A percentile compares a stretch with the other conserved stretches of the same genome.
These are phyloP conservation scores for Ganoderma leucocontextum DNA, from an alignment of 1,284 basidiomycete genomes.

Conservation along the genomic window DNA sequence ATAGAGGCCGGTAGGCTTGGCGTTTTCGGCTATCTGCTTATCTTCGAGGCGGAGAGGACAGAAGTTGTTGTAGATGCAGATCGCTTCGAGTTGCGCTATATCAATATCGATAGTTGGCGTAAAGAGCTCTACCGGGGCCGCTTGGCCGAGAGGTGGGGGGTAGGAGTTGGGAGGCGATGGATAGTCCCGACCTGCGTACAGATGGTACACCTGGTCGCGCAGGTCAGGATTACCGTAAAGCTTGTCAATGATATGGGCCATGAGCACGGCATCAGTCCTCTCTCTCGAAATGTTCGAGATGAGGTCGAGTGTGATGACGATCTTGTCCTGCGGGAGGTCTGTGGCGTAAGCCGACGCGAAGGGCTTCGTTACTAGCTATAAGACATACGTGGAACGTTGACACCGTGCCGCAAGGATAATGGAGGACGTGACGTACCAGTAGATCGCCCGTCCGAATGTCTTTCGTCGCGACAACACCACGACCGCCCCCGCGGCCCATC, in stretches of 20 bases:
- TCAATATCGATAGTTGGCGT: constrained; percentile 29
- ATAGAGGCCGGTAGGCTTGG: constrained; percentile 37
- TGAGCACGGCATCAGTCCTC: constrained; percentile 24
- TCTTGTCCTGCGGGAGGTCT: constrained; percentile 20
- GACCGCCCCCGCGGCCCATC: constrained; percentile 31
- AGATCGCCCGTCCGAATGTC: constrained; percentile 30
- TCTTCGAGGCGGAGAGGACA: constrained; percentile 25
- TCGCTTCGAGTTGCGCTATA: constrained; percentile 30
- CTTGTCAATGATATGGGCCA: constrained; percentile 26
- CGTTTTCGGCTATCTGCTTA: constrained; percentile 9
- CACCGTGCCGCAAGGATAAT: neutral
- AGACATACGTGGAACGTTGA: neutral
- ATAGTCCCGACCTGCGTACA: constrained; percentile 33
- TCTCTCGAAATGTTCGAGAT: constrained; percentile 20
- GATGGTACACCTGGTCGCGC: constrained; percentile 28
- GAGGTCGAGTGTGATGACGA: constrained; percentile 27
- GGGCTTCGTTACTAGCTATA: constrained; percentile 34
- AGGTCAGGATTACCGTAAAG: constrained; percentile 36
- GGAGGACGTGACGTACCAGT: constrained; percentile 25
- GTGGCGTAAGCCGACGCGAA: constrained; percentile 26
- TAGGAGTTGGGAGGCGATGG: constrained; percentile 30
- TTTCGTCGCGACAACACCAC: constrained; percentile 29
- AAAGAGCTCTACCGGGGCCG: constrained; percentile 24
- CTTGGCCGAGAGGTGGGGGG: constrained; percentile 11
- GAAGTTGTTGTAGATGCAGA: constrained; percentile 34